Evolutionary conservation across 495 filamentous ascomycete species (phyloP), one percentile per base, ranked within the genome.

Genomic region (Aspergillus cavernicola): DNA sequence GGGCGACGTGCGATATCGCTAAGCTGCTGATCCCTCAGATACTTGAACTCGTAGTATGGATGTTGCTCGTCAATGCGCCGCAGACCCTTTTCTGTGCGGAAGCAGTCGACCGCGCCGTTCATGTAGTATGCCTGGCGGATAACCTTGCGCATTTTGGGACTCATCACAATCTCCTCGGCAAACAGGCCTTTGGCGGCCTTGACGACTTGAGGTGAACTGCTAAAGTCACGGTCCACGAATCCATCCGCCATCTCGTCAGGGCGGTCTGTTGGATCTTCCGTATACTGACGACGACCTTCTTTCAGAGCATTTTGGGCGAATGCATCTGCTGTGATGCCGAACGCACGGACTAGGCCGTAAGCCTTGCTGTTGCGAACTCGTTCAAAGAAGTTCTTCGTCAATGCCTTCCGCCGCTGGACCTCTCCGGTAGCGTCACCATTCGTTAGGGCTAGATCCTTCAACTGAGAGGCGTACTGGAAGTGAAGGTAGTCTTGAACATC

Each of bases 1-100:
- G 93, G 93, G 15, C 85, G 84, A 18, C 79, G 80, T 6, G 89
- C 88, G 55, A 97, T 83, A 53, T 93, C 86, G 29, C 72, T 74
- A 47, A 97, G 81, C 39, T 85, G 86, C 64, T 96, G 90, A 59
- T 93, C 88, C 32, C 88, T 81, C 15, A 97, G 84, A 55, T 98
- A 98, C 62, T 98, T 98, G 73, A 98, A 92, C 66, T 96, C 93
- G 66, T 96, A 96, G 68, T 93, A 97, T 0, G 89, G 90, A 63
- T 97, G 89, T 29, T 95, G 84, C 43, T 97, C 95, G 55, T 96
- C 92, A 60, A 98, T 97, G 61, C 87, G 87, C 29, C 86, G 85
- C n/a, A 95, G 75, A 23, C 93, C 93, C 66, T 97, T 97, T 40
- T 96, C 91, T 8, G 93, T 98, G 45, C 92, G 84, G 55, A 82